Base-by-base conservation (phyloP, 495 filamentous ascomycete species). In the Penicillium samsonianum region DNA sequence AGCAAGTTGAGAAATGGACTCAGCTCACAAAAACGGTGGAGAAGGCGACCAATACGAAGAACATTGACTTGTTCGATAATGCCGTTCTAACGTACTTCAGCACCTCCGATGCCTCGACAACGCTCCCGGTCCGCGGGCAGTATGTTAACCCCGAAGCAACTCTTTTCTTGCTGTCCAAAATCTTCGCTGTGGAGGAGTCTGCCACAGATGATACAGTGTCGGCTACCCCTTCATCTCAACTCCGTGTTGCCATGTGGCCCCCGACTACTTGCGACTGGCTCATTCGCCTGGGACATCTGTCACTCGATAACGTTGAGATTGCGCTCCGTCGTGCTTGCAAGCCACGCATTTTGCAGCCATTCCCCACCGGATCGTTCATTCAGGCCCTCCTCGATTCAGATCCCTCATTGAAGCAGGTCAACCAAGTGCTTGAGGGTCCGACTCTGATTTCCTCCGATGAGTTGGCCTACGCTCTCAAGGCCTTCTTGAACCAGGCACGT, bases 261-360 rank as follows among this genome's bases (percentile, higher is more conserved):
- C 73, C 62, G 67, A 76, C 62, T 71, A 82, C 71, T 58, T 85
- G 60, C 57, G 76, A 79, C 17, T 90, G 87, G 75, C 77, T 92
- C 1, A 76, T 85, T 17, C 71, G 80, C 31, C 72, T 80, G 8
- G 86, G 87, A n/a, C 80, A 89, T 53, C 57, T 92, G 33, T 84
- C 81, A 10, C 61, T 78, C 1, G 77, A 81, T 12, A 87, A 87
- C 46, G 70, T 90, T 37, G 84, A 84, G 56, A 80, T 74, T 49
- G 71, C 74, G 11, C 78, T 59, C 73, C 87, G 54, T 70, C 89
- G 73, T 69, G 76, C 72, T 70, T 76, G 57, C 37, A 81, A 80
- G 60, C 76, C 76, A 0, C 65, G 67, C 22, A 71, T 79, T 35
- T 55, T 82, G 25, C 68, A 72, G 23, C 43, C 63, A 0, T 62